A percentile compares a stretch with the other conserved stretches of the same genome.
Evolutionary conservation across 495 filamentous ascomycete species (phyloP).

Genomic region (Cercophora scortea): DNA sequence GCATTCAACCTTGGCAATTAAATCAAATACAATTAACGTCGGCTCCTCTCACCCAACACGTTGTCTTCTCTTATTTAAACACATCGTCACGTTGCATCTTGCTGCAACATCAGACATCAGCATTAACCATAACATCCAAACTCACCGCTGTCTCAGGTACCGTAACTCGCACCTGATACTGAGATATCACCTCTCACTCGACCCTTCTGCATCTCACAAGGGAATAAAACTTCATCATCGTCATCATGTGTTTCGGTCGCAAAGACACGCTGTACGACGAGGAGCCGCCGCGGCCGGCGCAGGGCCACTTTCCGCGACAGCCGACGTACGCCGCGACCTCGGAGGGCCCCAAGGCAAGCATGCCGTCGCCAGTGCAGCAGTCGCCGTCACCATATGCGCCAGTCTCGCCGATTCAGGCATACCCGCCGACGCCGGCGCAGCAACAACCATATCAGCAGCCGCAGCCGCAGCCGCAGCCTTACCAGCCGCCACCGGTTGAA

Average conservation of each 20-base stretch:
- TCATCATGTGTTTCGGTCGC: slow-evolving; percentile 38
- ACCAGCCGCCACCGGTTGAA: not conserved
- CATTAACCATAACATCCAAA: too few species aligned
- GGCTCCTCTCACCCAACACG: too few species aligned
- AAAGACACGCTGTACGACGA: slow-evolving; percentile 22
- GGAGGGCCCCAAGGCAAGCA: slow-evolving; percentile 1
- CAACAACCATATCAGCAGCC: slow-evolving; percentile 8
- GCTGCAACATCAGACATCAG: too few species aligned
- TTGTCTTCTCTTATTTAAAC: too few species aligned
- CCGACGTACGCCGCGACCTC: slow-evolving; percentile 12
- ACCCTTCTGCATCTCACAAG: not conserved
- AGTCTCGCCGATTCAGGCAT: not conserved
- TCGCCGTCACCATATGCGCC: not conserved
- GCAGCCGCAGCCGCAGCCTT: slow-evolving; percentile 12
- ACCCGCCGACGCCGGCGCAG: slow-evolving; percentile 3
- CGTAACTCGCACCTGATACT: too few species aligned
- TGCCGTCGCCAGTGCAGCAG: slow-evolving; percentile 4
- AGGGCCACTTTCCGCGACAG: slow-evolving; percentile 16
- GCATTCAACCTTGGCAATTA: too few species aligned
- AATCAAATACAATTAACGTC: too few species aligned
- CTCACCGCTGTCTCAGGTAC: too few species aligned
- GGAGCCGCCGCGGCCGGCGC: slow-evolving; percentile 14
- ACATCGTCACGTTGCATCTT: too few species aligned
- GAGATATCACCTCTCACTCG: too few species aligned
- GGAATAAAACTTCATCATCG: not conserved